phyloP scores from a whole-genome alignment of 768 basidiomycete species.

The Cyclocybe aegerita region DNA sequence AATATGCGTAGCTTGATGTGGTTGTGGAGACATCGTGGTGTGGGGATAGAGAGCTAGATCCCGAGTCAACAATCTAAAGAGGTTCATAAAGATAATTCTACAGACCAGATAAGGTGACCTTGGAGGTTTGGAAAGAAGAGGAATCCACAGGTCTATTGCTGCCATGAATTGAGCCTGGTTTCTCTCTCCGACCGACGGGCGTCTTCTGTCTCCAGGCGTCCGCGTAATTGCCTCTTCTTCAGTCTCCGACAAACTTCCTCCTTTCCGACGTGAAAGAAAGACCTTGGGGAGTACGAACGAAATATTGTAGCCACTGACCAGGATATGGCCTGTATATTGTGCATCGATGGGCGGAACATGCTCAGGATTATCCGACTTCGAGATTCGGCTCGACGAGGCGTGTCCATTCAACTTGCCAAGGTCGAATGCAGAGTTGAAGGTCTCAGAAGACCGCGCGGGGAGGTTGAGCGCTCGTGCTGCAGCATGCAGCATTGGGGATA shows the following conservation, averaged over 20 bases:
- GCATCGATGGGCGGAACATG: constrained; percentile 51
- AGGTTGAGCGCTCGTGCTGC: constrained; percentile 71
- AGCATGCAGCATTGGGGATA: constrained; percentile 62
- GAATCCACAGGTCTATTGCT: constrained; percentile 75
- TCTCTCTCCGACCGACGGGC: constrained; percentile 59
- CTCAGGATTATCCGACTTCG: constrained; percentile 35
- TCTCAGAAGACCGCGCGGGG: constrained; percentile 56
- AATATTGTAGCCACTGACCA: constrained; percentile 75
- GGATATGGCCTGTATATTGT: constrained; percentile 72
- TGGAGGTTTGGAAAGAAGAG: constrained; percentile 66
- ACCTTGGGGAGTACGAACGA: constrained; percentile 74
- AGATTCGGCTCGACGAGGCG: constrained; percentile 33
- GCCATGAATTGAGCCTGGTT: constrained; percentile 76
- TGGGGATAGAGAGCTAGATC: constrained; percentile 69
- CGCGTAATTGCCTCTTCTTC: constrained; percentile 26
- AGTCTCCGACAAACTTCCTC: constrained; percentile 17
- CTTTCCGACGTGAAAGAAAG: constrained; percentile 38
- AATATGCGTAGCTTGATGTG: constrained; percentile 74
- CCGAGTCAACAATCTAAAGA: neutral
- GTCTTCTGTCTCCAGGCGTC: constrained; percentile 37
- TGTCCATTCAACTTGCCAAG: constrained; percentile 33
- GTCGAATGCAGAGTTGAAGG: constrained; percentile 59
- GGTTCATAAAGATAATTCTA: constrained; percentile 4
- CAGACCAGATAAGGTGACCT: constrained; percentile 73
- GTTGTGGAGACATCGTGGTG: constrained; percentile 77